phyloP scores from a whole-genome alignment of 805 yeast species.

The Ogataea dorogensis region DNA sequence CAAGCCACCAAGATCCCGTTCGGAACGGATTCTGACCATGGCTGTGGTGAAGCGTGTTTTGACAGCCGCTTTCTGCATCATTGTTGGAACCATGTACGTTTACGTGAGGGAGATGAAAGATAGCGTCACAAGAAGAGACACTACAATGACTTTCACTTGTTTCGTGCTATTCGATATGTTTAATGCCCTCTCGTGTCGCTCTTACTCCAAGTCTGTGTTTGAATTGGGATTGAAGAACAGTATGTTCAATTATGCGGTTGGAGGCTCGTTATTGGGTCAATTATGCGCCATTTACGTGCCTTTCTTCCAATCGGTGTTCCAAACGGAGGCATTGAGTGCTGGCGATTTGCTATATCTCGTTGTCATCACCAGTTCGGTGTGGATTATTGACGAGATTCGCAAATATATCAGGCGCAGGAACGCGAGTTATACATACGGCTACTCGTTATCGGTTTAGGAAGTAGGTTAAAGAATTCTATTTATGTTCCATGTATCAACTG shows the following conservation, averaged over 20 bases:
- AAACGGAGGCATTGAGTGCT: constrained; percentile 83
- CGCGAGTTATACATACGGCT: constrained; percentile 24
- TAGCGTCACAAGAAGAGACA: constrained; percentile 87
- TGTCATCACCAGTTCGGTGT: constrained; percentile 71
- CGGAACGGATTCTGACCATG: constrained; percentile 76
- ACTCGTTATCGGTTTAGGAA: constrained; percentile 31
- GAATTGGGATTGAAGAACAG: constrained; percentile 77
- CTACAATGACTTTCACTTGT: constrained; percentile 98
- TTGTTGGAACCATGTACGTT: constrained; percentile 82
- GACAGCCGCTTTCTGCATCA: constrained; percentile 73
- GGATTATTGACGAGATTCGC: constrained; percentile 79
- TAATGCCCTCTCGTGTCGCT: constrained; percentile 93
- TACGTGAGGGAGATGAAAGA: constrained; percentile 86
- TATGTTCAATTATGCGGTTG: constrained; percentile 93
- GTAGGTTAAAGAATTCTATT: constrained; percentile 3
- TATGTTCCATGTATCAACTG: constrained; percentile 37
- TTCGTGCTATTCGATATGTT: constrained; percentile 96
- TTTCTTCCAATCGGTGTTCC: constrained; percentile 88
- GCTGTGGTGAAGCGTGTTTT: constrained; percentile 69
- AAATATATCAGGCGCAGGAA: constrained; percentile 44
- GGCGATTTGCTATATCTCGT: constrained; percentile 66
- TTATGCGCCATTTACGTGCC: constrained; percentile 91
- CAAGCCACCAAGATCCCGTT: constrained; percentile 91
- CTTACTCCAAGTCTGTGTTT: constrained; percentile 77
- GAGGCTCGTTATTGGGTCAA: constrained; percentile 86